phyloP scores from a whole-genome alignment of 2,329 filamentous ascomycete genomes.

The Paracamarosporium sp. region DNA sequence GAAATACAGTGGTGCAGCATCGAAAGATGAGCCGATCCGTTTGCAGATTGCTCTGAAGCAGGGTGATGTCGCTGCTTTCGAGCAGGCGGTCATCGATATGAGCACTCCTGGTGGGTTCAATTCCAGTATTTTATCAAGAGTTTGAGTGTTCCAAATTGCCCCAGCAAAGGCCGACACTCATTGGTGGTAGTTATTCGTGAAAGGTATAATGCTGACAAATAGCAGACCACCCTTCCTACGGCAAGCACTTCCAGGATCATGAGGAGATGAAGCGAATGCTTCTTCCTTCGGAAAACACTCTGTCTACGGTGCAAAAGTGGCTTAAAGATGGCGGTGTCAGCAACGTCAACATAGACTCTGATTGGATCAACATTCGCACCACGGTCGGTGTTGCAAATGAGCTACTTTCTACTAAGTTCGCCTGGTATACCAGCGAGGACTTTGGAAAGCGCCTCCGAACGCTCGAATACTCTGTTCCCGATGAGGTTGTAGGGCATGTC shows the following conservation, averaged over 20 bases:
- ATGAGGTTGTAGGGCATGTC: constrained; percentile 48
- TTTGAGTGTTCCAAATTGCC: not conserved
- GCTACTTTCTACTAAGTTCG: constrained; percentile 58
- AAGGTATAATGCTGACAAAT: not conserved
- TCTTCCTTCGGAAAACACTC: constrained; percentile 46
- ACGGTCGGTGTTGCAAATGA: constrained; percentile 48
- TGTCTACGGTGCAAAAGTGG: constrained; percentile 51
- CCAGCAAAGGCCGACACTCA: not conserved
- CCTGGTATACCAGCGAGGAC: constrained; percentile 47
- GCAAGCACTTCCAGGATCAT: constrained; percentile 54
- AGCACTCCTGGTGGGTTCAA: constrained; percentile 53
- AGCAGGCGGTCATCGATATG: constrained; percentile 48
- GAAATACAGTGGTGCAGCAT: not conserved
- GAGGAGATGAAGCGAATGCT: constrained; percentile 54
- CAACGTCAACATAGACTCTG: constrained; percentile 47
- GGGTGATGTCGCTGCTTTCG: constrained; percentile 42
- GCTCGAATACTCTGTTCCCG: constrained; percentile 50
- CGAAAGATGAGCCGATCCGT: constrained; percentile 22
- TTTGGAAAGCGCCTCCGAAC: constrained; percentile 52
- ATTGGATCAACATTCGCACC: constrained; percentile 44
- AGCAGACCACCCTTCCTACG: constrained; percentile 49
- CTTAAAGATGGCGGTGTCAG: constrained; percentile 50
- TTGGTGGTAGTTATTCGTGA: not conserved
- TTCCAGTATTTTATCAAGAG: not conserved
- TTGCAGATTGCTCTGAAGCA: constrained; percentile 41